Conservation (phyloP, 2,329 filamentous ascomycete genomes). For the Cytospora leucostoma region DNA sequence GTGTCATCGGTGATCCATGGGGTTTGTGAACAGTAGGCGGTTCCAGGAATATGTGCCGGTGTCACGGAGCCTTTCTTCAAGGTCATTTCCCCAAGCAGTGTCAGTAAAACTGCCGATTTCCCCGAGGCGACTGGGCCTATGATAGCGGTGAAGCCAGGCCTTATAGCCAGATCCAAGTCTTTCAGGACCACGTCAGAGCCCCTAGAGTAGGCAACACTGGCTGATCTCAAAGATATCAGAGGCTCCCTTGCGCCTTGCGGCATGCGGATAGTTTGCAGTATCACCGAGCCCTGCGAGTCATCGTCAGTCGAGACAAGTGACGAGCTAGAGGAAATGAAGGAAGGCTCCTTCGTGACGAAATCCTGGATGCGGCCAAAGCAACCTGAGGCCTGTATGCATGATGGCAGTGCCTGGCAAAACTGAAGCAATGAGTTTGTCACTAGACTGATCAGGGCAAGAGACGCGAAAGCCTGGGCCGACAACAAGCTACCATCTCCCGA, state of each 20-base stretch:
- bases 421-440: constrained; percentile 27
- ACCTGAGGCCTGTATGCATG: constrained; percentile 28
- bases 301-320: too few relatives aligned
- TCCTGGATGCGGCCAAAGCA: constrained; percentile 32
- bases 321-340: too few relatives aligned
- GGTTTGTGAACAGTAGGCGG: constrained; percentile 30
- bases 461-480: constrained; percentile 28
- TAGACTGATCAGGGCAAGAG: constrained; percentile 31
- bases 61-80: constrained; percentile 11
- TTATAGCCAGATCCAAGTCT: neutral
- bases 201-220: neutral
- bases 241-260: neutral
- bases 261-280: too few relatives aligned
- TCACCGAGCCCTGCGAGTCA: too few relatives aligned
- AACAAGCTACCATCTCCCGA: constrained; percentile 25
- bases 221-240: constrained; percentile 17
- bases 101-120: constrained; percentile 30
- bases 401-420: constrained; percentile 30
- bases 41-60: constrained; percentile 3
- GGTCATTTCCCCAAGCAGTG: constrained; percentile 29
- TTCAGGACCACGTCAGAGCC: neutral
- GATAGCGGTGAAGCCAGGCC: neutral
- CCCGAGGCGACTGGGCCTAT: constrained; percentile 31
- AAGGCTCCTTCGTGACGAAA: constrained; percentile 14
- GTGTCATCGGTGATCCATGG: constrained; percentile 32